Evolutionary conservation across 1,139 yeast genomes (phyloP).

Genomic region (Insectozyma bohioensis): DNA sequence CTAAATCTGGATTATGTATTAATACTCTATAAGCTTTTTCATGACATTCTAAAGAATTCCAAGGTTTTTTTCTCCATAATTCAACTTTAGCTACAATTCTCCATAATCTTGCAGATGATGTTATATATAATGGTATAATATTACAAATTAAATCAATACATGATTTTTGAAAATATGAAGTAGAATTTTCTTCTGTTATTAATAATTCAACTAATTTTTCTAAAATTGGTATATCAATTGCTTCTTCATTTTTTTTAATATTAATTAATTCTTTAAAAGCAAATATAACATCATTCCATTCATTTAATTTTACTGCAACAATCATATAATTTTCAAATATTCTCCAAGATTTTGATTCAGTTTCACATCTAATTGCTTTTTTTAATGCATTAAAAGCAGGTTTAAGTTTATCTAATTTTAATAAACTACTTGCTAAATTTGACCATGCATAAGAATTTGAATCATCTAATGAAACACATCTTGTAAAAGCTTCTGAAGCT

Average conservation of each 20-base stretch:
- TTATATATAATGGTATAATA: slow-evolving; percentile 65
- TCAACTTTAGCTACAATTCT: slow-evolving; percentile 80
- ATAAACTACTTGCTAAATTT: slow-evolving; percentile 81
- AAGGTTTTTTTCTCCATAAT: slow-evolving; percentile 82
- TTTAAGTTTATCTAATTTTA: slow-evolving; percentile 60
- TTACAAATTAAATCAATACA: slow-evolving; percentile 71
- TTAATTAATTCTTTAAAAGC: slow-evolving; percentile 62
- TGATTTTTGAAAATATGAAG: slow-evolving; percentile 60
- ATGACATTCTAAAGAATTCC: slow-evolving; percentile 83
- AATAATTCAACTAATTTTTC: slow-evolving; percentile 73
- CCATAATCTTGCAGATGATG: slow-evolving; percentile 77
- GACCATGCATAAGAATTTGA: slow-evolving; percentile 88
- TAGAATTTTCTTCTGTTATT: slow-evolving; percentile 42
- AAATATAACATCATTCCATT: slow-evolving; percentile 83
- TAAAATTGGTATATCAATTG: slow-evolving; percentile 74
- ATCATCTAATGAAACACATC: slow-evolving; percentile 88
- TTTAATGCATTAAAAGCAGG: slow-evolving; percentile 85
- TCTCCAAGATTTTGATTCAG: slow-evolving; percentile 76
- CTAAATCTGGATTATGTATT: slow-evolving; percentile 64
- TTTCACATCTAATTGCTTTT: slow-evolving; percentile 69
- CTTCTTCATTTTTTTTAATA: slow-evolving; percentile 56
- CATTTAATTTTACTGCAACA: slow-evolving; percentile 76
- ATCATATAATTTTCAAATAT: slow-evolving; percentile 85
- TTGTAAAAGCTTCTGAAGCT: slow-evolving; percentile 90
- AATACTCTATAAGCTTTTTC: slow-evolving; percentile 85